phyloP scores from a whole-genome alignment of 164 flowering plant species.

The Nelumbo lutea region DNA sequence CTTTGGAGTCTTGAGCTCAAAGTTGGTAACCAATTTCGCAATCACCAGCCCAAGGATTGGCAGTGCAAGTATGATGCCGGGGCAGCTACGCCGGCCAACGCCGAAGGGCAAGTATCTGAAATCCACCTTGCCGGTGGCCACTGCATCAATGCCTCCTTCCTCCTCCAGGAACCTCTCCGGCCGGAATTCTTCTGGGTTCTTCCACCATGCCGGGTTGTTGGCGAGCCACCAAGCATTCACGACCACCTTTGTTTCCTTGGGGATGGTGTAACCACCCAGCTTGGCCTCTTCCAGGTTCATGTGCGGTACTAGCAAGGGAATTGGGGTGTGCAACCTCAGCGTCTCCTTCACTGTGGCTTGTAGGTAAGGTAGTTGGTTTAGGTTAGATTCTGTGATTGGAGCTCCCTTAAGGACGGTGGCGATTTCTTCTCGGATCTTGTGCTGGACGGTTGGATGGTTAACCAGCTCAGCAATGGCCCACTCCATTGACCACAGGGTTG shows the following conservation, averaged over 20 bases:
- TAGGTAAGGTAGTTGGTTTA: slow-evolving; percentile 45
- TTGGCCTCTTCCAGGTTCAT: slow-evolving; percentile 67
- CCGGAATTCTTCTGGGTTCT: slow-evolving; percentile 46
- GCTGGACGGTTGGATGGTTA: slow-evolving; percentile 52
- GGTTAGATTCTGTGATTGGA: slow-evolving; percentile 46
- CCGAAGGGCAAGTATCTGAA: slow-evolving; percentile 56
- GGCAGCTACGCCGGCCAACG: slow-evolving; percentile 62
- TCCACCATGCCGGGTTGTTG: slow-evolving; percentile 59
- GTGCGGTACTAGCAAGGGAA: slow-evolving; percentile 64
- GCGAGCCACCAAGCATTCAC: slow-evolving; percentile 84
- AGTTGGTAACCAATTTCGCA: slow-evolving; percentile 45
- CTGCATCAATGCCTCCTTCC: slow-evolving; percentile 34
- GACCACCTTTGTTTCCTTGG: slow-evolving; percentile 54
- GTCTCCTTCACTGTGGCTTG: slow-evolving; percentile 62
- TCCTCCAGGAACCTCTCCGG: slow-evolving; percentile 73
- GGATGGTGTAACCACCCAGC: slow-evolving; percentile 52
- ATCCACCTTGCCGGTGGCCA: slow-evolving; percentile 56
- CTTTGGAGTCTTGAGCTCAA: slow-evolving; percentile 41
- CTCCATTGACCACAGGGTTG: slow-evolving; percentile 68
- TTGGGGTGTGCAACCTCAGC: slow-evolving; percentile 49
- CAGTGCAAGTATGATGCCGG: slow-evolving; percentile 57
- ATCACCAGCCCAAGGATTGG: slow-evolving; percentile 53
- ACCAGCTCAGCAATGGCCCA: slow-evolving; percentile 76
- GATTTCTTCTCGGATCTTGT: slow-evolving; percentile 47
- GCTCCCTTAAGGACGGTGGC: slow-evolving; percentile 27